Evolutionary conservation across 352 stramenopile species (phyloP), one percentile per base, ranked within the genome.

Genomic region (Albugo laibachii): DNA sequence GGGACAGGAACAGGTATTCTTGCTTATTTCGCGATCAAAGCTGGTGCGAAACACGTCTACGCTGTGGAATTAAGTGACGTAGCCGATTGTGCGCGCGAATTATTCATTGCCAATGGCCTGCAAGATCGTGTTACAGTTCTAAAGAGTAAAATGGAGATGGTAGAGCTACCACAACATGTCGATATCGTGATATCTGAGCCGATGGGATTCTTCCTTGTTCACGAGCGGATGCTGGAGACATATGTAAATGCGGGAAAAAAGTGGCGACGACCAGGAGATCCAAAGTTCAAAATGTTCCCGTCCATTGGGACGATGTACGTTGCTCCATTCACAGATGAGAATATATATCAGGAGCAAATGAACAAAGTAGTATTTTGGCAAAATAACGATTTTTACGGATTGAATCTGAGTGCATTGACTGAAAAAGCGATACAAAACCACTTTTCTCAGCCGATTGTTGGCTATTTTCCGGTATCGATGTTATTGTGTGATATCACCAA

Each of bases 181-280:
- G 96, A 99, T 61, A 92, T 99, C 47, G 97, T 99, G 24, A 86
- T 99, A 15, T 97, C 87, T 2, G 95, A 99, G 69, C 96, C 94
- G 70, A 99, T 99, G 95, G 96, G 96, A 18, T 99, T 99, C 66
- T 98, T 98, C 58, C 83, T 99, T 19, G 77, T 99, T 36, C 82
- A 97, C 56, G 96, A 99, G 63, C 92, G 81, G 48, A 99, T 99
- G 96, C 77, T 99, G 34, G 95, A 99, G 69, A 97, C 83, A 24
- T 92, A 98, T 41, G 88, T 99, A 20, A 61, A 73, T 14, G 95
- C 92, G 1, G 69, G 95, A 13, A 83, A 97, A 55, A 93, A 88
- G 58, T 99, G 95, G 72, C 63, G 97, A 16, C 93, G 93, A 52
- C 66, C 69, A 14, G 80, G 66, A 31, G 16, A 24, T 24, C 3